Base-by-base conservation (phyloP, 495 filamentous ascomycete species). In the Hypoxylon lenormandii region DNA sequence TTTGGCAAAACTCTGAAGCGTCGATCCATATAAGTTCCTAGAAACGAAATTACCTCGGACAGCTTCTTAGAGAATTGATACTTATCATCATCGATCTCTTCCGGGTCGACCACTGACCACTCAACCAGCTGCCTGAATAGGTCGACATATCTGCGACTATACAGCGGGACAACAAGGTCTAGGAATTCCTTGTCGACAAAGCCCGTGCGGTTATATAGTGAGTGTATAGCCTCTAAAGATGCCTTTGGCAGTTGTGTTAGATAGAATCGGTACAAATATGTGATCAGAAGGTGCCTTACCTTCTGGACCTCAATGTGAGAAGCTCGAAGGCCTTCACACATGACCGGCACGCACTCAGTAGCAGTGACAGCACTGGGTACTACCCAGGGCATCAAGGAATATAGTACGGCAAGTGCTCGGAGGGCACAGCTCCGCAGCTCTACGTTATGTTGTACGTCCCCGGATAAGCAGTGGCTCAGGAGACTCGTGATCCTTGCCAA, bases 11-110 rank as follows among this genome's bases (percentile, higher is more conserved):
- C 76, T 22, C 85, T 82, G 37, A 88, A 88, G 58, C 90, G 89
- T 65, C 92, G 88, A 73, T 94, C 92, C 55, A 97, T 81, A 70
- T 91, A 94, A 49, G 89, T 89, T 13, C 90, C 93, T 48, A 97
- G 81, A 72, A 90, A 92, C 46, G 93, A 92, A 18, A 97, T 83
- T 81, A 92, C 92, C 87, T 98, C 95, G 4, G 94, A 93, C 37
- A 98, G 87, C 79, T 94, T 97, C 80, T 97, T 97, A 18, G 90
- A 88, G 67, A 98, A 87, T 33, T 91, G 85, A 74, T 98, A 98
- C 75, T 92, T 94, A 62, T 92, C 90, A 58, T 97, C 93, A 72
- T 97, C 92, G 26, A 94, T 86, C 72, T 95, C 88, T 45, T 89
- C 82, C 6, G 91, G 84, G 53, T 94, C 90, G 60, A 94, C 89